A percentile compares a stretch with the other conserved stretches of the same genome.
Evolutionary conservation across 2,329 filamentous ascomycete genomes (phyloP).

Genomic region (Neonectria ditissima): DNA sequence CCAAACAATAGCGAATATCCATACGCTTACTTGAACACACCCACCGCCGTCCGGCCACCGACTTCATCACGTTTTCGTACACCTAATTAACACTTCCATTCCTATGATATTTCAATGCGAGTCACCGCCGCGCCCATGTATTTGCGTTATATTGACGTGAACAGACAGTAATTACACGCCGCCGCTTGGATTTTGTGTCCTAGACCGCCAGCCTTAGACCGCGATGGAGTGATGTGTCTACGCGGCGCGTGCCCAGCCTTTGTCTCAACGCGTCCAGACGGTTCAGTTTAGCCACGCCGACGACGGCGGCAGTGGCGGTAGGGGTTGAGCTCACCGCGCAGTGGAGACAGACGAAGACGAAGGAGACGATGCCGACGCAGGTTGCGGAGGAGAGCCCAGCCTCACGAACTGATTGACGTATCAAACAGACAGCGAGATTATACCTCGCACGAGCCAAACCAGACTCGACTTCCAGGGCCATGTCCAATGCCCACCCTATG

Average conservation of each 20-base stretch:
- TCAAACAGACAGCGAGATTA: constrained; percentile 27
- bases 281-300: constrained; percentile 28
- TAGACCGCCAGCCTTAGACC: constrained; percentile 8
- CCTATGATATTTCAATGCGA: not conserved
- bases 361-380: constrained; percentile 24
- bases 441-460: constrained; percentile 12
- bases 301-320: constrained; percentile 35
- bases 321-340: constrained; percentile 29
- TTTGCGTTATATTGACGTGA: not conserved
- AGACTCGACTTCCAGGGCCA: constrained; percentile 8
- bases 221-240: constrained; percentile 1
- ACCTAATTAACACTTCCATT: not conserved
- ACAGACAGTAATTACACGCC: not conserved
- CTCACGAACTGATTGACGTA: constrained; percentile 37
- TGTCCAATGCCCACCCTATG: constrained; percentile 15
- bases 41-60: not conserved
- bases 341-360: constrained; percentile 37
- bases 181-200: constrained; percentile 1
- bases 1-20: constrained; percentile 6
- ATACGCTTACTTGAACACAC: not conserved
- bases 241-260: constrained; percentile 23
- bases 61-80: not conserved
- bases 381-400: not conserved
- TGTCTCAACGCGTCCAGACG: constrained; percentile 30
- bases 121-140: not conserved